phyloP scores from a whole-genome alignment of 805 yeast species.

The Yarrowia sp. region DNA sequence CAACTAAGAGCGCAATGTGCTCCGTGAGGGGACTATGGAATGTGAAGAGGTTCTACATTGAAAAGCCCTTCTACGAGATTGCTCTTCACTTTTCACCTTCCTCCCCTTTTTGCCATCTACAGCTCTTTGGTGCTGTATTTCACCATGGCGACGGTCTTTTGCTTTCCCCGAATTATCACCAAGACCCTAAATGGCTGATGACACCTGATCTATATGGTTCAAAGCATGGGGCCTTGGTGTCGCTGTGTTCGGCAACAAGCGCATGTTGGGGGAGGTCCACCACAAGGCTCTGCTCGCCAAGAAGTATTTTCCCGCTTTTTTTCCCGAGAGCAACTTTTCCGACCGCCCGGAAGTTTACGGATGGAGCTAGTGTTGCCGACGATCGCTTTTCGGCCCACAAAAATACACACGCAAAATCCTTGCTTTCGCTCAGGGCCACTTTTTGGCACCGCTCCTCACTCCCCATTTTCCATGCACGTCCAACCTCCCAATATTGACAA shows the following conservation, averaged over 20 bases:
- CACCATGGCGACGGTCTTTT: not conserved
- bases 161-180: slow-evolving; percentile 8
- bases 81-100: too few relatives aligned
- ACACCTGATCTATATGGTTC: slow-evolving; percentile 19
- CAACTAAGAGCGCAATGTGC: slow-evolving; percentile 1
- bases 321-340: too few relatives aligned
- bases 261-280: not conserved
- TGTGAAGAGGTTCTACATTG: too few relatives aligned
- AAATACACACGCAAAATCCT: not conserved
- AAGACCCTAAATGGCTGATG: slow-evolving; percentile 3
- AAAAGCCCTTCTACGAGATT: too few relatives aligned
- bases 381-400: too few relatives aligned
- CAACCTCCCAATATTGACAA: slow-evolving; percentile 36
- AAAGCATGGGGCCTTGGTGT: slow-evolving; percentile 18
- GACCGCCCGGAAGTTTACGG: too few relatives aligned
- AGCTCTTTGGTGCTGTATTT: not conserved
- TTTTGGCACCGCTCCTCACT: slow-evolving; percentile 1
- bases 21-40: not conserved
- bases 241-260: slow-evolving; percentile 22
- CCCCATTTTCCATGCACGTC: slow-evolving; percentile 29
- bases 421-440: not conserved
- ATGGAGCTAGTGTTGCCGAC: too few relatives aligned
- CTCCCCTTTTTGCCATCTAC: slow-evolving; percentile 2
- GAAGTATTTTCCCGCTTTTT: not conserved
- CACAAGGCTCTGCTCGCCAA: not conserved